These are phyloP conservation scores for Glutinoglossum americanum DNA, from an alignment of 495 filamentous ascomycete genomes.

Conservation along the genomic window DNA sequence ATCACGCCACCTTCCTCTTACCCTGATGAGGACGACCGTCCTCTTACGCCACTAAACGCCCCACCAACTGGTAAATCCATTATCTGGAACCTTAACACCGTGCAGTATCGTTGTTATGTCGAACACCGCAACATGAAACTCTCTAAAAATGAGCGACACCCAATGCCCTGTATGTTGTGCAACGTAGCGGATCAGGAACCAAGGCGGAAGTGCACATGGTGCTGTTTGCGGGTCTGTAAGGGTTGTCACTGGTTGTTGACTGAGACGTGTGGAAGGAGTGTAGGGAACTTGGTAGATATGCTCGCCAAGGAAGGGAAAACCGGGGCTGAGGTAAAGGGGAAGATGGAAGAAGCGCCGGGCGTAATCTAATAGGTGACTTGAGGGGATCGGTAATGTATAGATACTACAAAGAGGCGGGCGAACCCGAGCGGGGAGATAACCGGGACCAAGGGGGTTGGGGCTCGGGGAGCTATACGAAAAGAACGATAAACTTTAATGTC, in stretches of 20 bases:
- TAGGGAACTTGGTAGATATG: neutral
- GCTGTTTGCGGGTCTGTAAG: neutral
- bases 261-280: neutral
- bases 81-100: neutral
- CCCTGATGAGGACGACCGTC: neutral
- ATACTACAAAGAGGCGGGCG: neutral
- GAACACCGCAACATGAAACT: neutral
- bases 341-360: neutral
- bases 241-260: neutral
- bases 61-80: neutral
- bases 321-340: neutral
- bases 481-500: neutral
- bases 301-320: neutral
- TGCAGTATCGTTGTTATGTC: neutral
- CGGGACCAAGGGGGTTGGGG: neutral
- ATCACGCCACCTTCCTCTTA: neutral
- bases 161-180: constrained; percentile 1
- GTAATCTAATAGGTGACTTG: neutral
- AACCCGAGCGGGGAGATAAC: neutral
- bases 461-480: neutral
- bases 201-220: neutral
- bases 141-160: neutral
- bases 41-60: neutral
- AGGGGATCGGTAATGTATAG: neutral
- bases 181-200: neutral